Base-by-base conservation (phyloP, 2,329 filamentous ascomycete species). In the Blastomyces silverae region DNA sequence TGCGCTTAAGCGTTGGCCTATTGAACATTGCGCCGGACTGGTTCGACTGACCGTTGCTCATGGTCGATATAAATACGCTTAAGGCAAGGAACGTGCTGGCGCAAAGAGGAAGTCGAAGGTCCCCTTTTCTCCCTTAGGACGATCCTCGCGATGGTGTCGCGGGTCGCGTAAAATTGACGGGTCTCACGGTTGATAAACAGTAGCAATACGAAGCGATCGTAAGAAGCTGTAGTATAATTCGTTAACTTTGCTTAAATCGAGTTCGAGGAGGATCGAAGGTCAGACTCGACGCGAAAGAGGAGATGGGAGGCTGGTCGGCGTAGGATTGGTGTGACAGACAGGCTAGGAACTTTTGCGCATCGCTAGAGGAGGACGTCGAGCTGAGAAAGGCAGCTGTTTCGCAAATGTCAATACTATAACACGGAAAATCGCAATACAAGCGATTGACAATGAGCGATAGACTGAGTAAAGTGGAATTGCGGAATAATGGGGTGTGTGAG, bases 121-220 rank as follows among this genome's bases (percentile, higher is more conserved):
- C 62, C 62, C 59, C 31, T 52, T 61, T 61, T 42, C 3, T 42
- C n/a, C 34, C 17, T 61, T 48, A 31, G 58, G 57, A 62, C 66
- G 66, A 66, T 63, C 66, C 66, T 67, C 66, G 56, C 62, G 58
- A 65, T 58, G 55, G 64, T 55, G 64, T 48, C 66, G 64, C 66
- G 62, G 53, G 53, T 63, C 61, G 64, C 64, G 60, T 46, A 48
- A 39, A 46, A 48, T 44, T 11, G 48, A 37, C 48, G 60, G 37
- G 57, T 34, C 31, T 48, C 22, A 53, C 28, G 20, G 58, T 28
- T 42, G 17, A 25, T 7, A 15, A 46, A 34, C 15, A n/a, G 61
- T n/a, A 48, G 61, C 6, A 22, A 42, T 39, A 52, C 37, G 20
- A 42, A 44, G 39, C 48, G 46, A 55, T 62, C 48, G 61, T 48